Base-by-base conservation (phyloP, 2,329 filamentous ascomycete species). In the Pseudogymnoascus sp. region DNA sequence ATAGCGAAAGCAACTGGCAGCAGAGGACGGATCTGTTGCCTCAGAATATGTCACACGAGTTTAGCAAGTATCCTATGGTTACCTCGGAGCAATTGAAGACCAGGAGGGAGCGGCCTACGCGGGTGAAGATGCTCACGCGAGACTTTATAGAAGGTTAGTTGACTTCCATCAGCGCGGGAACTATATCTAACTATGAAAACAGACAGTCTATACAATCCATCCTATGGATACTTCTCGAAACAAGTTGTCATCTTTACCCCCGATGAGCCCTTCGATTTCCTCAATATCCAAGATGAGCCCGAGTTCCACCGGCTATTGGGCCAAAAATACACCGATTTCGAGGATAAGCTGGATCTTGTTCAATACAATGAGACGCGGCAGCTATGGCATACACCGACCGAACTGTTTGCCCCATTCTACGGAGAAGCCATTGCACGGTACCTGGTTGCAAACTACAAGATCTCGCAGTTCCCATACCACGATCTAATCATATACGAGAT, bases 401-500 rank as follows among this genome's bases (percentile, higher is more conserved):
- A 99, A 77, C 84, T 99, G 18, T 99, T 99, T 77, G 85, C 90
- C 33, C 94, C 95, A 0, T 95, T 93, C 75, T 99, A 99, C 73
- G 95, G 93, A 71, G 92, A 99, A 78, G 90, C 94, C 35, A 90
- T 99, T 67, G 94, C 93, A n/a, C 87, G 93, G 18, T 97, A 97
- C 74, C 84, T 99, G 47, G 87, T 97, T 67, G 87, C 90, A 67
- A 97, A 99, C 77, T 99, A 99, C 81, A 91, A 94, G 72, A 84
- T 97, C 72, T 90, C 90, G 47, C 84, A 91, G 61, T 97, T 94
- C 73, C 94, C 94, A 2, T 97, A 97, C 78, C 87, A 97, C 75
- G 94, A 99, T 75, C 83, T 99, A 59, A 90, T 96, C 69, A 95
- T 99, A 73, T 99, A 97, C 81, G 94, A 99, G 74, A 96, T 99